These are phyloP conservation scores for Globisporangium recalcitrans DNA, from an alignment of 352 stramenopile species.

Conservation along the genomic window DNA sequence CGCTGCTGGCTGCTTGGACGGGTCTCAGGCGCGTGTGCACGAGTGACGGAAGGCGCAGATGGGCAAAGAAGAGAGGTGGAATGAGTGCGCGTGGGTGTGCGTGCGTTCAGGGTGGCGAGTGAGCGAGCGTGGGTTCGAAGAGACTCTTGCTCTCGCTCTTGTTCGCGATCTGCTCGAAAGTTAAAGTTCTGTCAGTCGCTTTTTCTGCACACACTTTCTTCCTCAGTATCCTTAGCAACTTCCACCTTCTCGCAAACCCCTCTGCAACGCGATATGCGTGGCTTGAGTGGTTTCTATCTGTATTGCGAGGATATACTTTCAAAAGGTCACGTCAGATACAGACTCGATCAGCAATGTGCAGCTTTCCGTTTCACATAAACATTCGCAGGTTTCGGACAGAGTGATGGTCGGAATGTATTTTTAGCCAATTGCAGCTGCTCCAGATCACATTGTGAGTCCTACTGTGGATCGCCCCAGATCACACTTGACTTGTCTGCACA, in stretches of 20 bases:
- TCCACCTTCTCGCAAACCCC: constrained; percentile 8
- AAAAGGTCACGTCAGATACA: neutral
- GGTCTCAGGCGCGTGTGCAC: neutral
- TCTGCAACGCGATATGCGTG: neutral
- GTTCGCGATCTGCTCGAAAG: constrained; percentile 5
- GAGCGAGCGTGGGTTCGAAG: neutral
- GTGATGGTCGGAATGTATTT: constrained; percentile 5
- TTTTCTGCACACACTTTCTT: constrained; percentile 5
- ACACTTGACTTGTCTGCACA: neutral
- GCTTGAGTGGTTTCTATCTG: neutral
- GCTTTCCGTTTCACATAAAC: neutral
- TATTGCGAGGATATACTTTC: neutral
- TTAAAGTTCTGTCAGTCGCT: neutral
- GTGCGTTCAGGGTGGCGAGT: neutral
- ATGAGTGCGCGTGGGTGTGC: neutral
- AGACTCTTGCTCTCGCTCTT: constrained; percentile 2
- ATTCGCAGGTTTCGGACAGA: neutral
- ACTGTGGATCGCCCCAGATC: neutral
- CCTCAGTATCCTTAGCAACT: constrained; percentile 8
- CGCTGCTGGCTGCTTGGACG: constrained; percentile 1
- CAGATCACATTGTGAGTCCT: neutral
- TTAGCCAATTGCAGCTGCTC: neutral
- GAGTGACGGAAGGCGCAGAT: neutral
- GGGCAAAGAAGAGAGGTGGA: neutral
- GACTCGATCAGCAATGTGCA: neutral